Percentiles rank a stretch among this genome's conserved stretches.
Conservation (phyloP, 192 early-diverging fungal species). For the Podochytrium sp. region DNA sequence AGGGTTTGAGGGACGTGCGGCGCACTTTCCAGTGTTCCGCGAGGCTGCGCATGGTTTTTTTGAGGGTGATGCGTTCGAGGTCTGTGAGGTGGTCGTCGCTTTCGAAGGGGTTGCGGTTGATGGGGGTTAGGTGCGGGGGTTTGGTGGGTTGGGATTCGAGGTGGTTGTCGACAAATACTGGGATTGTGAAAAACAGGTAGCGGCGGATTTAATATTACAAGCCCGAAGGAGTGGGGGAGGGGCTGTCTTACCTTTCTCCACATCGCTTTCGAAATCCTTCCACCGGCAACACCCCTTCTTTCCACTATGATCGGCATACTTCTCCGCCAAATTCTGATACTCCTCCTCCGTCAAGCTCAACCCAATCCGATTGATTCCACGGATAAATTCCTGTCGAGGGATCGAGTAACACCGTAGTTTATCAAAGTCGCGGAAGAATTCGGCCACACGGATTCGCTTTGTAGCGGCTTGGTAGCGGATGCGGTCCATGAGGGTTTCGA, state of each 20-base stretch:
- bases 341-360: conserved; percentile 41
- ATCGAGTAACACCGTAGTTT: conserved; percentile 56
- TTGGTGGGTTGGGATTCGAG: conserved; percentile 48
- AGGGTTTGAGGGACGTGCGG: conserved; percentile 55
- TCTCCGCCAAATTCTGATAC: conserved; percentile 42
- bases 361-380: conserved; percentile 55
- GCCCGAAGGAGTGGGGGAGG: too few relatives aligned
- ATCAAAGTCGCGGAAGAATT: conserved; percentile 64
- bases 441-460: conserved; percentile 53
- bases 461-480: conserved; percentile 40
- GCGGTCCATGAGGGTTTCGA: conserved; percentile 31
- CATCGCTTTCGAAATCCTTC: conserved; percentile 53
- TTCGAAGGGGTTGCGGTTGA: conserved; percentile 37
- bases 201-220: too few relatives aligned
- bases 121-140: conserved; percentile 23
- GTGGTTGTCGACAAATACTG: conserved; percentile 53
- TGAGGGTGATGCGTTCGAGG: conserved; percentile 38
- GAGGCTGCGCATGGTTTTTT: conserved; percentile 40
- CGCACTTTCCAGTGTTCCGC: conserved; percentile 45
- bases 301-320: conserved; percentile 36
- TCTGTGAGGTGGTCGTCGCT: conserved; percentile 26
- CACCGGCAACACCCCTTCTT: conserved; percentile 44
- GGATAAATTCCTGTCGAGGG: conserved; percentile 53
- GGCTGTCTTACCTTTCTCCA: conserved; percentile 53
- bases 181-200: not conserved